Base-by-base conservation (phyloP, 805 yeast species). In the Candida quercuum region DNA sequence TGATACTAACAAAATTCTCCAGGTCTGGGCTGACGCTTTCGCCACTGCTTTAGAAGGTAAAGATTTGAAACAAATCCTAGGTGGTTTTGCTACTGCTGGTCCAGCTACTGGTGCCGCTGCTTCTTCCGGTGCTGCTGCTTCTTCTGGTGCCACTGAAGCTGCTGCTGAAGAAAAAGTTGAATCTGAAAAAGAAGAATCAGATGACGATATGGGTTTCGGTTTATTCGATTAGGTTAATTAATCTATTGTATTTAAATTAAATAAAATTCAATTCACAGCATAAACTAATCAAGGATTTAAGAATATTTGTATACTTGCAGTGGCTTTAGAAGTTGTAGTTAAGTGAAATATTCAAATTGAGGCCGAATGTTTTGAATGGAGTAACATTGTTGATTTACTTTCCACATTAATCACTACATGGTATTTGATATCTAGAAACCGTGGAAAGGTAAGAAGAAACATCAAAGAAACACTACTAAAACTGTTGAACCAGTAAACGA, bases 131-230 rank as follows among this genome's bases (percentile, higher is more conserved):
- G 71, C 61, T 46, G 70, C 61, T 56, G 69, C 64, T 51, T 69
- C 59, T 45, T 71, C 60, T 42, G 71, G 64, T 46, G 74, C 60
- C 42, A 74, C 61, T 38, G 86, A 67, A 47, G 84, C 67, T 49
- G 85, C 67, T 52, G 86, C 63, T 43, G 78, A 72, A 56, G 78
- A 61, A 46, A 78, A 72, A 56, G 81, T 59, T 48, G 81, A 67
- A 59, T 78, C 67, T 59, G 77, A 64, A 43, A 67, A 63, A 52
- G 86, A 79, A 65, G 84, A 75, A 66, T 76, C 81, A 50, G 87
- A 80, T 64, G 86, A 79, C 60, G 93, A 81, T 71, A 81, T 84
- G 91, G 91, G 91, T 59, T 79, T 84, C 81, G 91, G 91, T 73
- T 78, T 84, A 72, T 84, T 84, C 76, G 94, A 83, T 72, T 84